Percentiles rank a stretch among this genome's conserved stretches.
phyloP scores from a whole-genome alignment of 2,329 filamentous ascomycete species.

The Trichoderma pleuroti region DNA sequence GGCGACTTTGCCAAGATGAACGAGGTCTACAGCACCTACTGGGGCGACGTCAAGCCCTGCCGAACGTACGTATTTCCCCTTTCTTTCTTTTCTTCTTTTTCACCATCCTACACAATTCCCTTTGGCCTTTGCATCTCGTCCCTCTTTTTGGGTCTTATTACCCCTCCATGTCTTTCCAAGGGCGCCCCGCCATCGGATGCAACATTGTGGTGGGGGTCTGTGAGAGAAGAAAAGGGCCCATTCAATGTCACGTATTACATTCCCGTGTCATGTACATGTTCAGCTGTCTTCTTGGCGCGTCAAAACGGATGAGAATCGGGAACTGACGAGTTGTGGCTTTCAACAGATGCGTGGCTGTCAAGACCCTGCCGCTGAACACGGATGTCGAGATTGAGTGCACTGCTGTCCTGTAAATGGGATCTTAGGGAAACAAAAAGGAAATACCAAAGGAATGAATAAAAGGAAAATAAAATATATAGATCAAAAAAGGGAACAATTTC shows the following conservation, averaged over 20 bases:
- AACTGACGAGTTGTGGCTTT: not conserved
- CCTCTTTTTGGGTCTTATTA: not conserved
- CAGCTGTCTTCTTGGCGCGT: not conserved
- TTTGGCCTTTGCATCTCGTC: not conserved
- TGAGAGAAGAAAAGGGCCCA: not conserved
- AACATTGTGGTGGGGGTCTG: slow-evolving; percentile 7
- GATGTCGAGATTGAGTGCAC: slow-evolving; percentile 37
- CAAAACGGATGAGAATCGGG: not conserved
- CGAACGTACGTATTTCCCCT: slow-evolving; percentile 35
- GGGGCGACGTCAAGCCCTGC: slow-evolving; percentile 49
- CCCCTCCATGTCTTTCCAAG: not conserved
- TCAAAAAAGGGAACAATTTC: not conserved
- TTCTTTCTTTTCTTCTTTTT: not conserved
- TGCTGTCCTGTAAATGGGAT: slow-evolving; percentile 27
- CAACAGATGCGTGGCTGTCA: slow-evolving; percentile 35
- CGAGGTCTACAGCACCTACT: slow-evolving; percentile 67
- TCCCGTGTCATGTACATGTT: not conserved
- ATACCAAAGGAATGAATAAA: not conserved
- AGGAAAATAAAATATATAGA: not conserved
- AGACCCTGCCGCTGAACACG: slow-evolving; percentile 33
- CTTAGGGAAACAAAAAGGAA: not conserved
- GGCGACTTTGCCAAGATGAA: slow-evolving; percentile 74
- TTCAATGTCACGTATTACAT: not conserved
- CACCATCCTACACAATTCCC: not conserved
- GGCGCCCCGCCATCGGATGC: slow-evolving; percentile 15